Evolutionary conservation across 306 rosid species (phyloP), one percentile per base, ranked within the genome.

Genomic region (Myrica gale): DNA sequence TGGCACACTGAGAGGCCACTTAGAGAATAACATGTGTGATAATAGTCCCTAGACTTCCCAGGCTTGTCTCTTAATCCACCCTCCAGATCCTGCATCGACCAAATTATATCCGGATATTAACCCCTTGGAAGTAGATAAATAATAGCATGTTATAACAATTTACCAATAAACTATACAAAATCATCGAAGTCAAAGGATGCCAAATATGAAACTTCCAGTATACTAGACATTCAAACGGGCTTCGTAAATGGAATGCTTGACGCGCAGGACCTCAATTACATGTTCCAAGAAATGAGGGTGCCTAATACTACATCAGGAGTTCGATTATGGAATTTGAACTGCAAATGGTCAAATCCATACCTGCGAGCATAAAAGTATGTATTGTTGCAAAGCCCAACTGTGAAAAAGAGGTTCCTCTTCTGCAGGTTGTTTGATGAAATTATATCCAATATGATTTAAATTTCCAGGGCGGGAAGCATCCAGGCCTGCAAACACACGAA

Each of bases 1-100:
- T 94, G 98, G 76, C 97, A 89, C 68, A 89, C 54, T n/a, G 96
- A 86, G 43, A 92, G 92, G 3, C 98, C 98, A 48, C 98, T 94
- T 74, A 94, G 75, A 83, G 96, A 94, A 84, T 94, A 94, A 81
- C 97, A 94, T 2, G 97, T 90, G 80, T 94, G 98, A 78, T 92
- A 94, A 72, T 80, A 88, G 85, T 94, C 98, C 79, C 87, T 78
- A 0, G 72, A 71, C 77, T 87, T 90, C 69, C 98, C 92, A 2
- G 97, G 98, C 74, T 94, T 94, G 89, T 94, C 98, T 86, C 85
- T 80, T 63, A 94, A 58, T 42, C 98, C 98, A 10, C 98, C 98
- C 5, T 82, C 85, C 42, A 76, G 90, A 37, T 82, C 95, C 97
- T 94, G 86, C 85, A 82, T 69, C 37, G 69, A 80, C 72, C 71